Percentiles rank a stretch among this genome's conserved stretches.
Evolutionary conservation across 2,329 filamentous ascomycete genomes (phyloP).

Genomic region (Alternaria alternata): DNA sequence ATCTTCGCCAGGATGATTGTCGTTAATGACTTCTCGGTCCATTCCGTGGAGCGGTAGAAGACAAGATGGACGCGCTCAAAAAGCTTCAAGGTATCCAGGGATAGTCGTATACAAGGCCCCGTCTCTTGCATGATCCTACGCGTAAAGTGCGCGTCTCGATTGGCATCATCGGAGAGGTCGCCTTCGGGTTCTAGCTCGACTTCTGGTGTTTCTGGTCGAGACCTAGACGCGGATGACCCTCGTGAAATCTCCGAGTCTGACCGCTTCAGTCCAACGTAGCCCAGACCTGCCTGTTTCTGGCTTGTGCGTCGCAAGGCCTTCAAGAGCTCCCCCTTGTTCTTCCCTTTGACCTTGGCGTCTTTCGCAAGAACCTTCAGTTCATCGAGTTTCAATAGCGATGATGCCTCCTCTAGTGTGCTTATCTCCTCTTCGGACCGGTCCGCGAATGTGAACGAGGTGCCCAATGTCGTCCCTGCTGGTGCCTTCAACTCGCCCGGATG

Average conservation of each 20-base stretch:
- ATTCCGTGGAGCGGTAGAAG: constrained; percentile 94
- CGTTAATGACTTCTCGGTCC: constrained; percentile 96
- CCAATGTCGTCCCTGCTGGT: constrained; percentile 60
- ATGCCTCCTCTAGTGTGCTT: constrained; percentile 81
- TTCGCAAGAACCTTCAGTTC: constrained; percentile 87
- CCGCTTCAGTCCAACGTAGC: constrained; percentile 71
- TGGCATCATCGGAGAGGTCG: constrained; percentile 58
- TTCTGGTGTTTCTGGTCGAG: constrained; percentile 40
- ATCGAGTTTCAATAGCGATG: constrained; percentile 80
- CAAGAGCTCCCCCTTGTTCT: constrained; percentile 83
- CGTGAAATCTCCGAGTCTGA: constrained; percentile 67
- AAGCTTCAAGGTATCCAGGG: constrained; percentile 74
- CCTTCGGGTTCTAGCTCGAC: constrained; percentile 43
- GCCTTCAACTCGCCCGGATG: constrained; percentile 60
- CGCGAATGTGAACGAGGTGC: constrained; percentile 75
- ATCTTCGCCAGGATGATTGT: constrained; percentile 95
- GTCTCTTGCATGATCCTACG: constrained; percentile 78
- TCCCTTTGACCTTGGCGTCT: constrained; percentile 85
- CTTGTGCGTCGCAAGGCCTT: constrained; percentile 77
- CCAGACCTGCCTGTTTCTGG: constrained; percentile 77
- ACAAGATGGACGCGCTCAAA: constrained; percentile 96
- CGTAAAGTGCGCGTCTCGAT: constrained; percentile 77
- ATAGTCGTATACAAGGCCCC: constrained; percentile 85
- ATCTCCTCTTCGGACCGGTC: constrained; percentile 79
- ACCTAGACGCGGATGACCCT: constrained; percentile 54